Evolutionary conservation across 1,284 basidiomycete species (phyloP), one percentile per base, ranked within the genome.

Genomic region (Tilletia horrida): DNA sequence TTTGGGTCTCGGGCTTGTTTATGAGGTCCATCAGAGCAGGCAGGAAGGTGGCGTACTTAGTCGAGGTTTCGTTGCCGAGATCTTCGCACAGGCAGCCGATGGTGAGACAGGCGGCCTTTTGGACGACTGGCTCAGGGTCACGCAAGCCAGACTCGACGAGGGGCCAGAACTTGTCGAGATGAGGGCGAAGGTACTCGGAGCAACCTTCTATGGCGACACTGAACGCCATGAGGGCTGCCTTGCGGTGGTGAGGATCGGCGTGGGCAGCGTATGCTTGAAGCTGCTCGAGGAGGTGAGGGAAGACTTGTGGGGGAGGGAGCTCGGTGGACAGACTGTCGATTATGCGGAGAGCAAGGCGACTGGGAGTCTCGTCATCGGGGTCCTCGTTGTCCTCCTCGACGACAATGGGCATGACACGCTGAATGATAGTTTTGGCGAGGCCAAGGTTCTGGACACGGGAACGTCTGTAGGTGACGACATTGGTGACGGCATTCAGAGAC

Each of bases 1-100:
- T 88, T 84, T 97, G 95, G 2, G 96, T 97, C 27, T 87, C 85
- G 3, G 88, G 86, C 81, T 96, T 91, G 81, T 91, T 89, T 79
- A 97, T 91, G 75, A 97, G 87, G 81, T 79, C 73, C 78, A 81
- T 81, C 66, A 80, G 77, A 63, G 78, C 90, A 52, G 96, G 96
- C 67, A 99, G 87, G 64, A 98, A 88, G 66, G 89, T 86, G 11
- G 86, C 85, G 84, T 98, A 96, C 80, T 90, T 90, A 48, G 88
- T 85, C 27, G 89, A 88, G 80, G 92, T 95, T 77, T 96, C 92
- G 62, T 97, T 95, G 75, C 95, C 92, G 31, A 98, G 86, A 91
- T 93, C 97, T 84, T 99, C 96, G 82, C 95, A 97, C 65, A 98
- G 84, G 84, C 95, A 98, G 80, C 92, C 93, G 69, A 98, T 89